phyloP scores from a whole-genome alignment of 1,284 basidiomycete genomes.

The Sanguinoderma infundibulare region DNA sequence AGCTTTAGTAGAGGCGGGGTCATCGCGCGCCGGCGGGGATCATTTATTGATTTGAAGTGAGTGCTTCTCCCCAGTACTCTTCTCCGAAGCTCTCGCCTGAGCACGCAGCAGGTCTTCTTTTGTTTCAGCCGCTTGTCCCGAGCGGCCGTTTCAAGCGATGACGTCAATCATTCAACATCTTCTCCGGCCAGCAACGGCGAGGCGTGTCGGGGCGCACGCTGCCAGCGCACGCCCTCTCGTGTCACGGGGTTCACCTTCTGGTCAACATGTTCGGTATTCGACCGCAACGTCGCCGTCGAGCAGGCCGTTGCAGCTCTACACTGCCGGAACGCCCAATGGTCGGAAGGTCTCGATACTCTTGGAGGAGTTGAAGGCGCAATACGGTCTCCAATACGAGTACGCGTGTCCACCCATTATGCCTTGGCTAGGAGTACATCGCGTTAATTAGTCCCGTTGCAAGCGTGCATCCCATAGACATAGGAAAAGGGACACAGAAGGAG shows the following conservation, averaged over 20 bases:
- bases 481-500: slow-evolving; percentile 51
- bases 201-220: background rate
- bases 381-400: slow-evolving; percentile 33
- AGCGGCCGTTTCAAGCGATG: background rate
- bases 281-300: slow-evolving; percentile 27
- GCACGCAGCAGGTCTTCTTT: background rate
- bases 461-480: slow-evolving; percentile 38
- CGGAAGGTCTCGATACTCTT: slow-evolving; percentile 45
- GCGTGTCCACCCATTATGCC: slow-evolving; percentile 4
- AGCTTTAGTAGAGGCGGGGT: too few relatives aligned
- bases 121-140: background rate
- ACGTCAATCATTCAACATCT: background rate
- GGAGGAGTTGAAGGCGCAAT: slow-evolving; percentile 31
- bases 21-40: too few relatives aligned
- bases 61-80: background rate
- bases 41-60: background rate
- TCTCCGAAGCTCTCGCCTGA: background rate
- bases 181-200: background rate
- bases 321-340: slow-evolving; percentile 69
- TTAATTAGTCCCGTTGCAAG: slow-evolving; percentile 31
- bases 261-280: slow-evolving; percentile 1
- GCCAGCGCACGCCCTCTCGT: background rate
- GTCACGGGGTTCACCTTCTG: background rate
- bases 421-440: background rate
- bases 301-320: slow-evolving; percentile 66